Evolutionary conservation across 2,329 filamentous ascomycete species (phyloP), one percentile per base, ranked within the genome.

Genomic region (Zasmidium citrigriseum): DNA sequence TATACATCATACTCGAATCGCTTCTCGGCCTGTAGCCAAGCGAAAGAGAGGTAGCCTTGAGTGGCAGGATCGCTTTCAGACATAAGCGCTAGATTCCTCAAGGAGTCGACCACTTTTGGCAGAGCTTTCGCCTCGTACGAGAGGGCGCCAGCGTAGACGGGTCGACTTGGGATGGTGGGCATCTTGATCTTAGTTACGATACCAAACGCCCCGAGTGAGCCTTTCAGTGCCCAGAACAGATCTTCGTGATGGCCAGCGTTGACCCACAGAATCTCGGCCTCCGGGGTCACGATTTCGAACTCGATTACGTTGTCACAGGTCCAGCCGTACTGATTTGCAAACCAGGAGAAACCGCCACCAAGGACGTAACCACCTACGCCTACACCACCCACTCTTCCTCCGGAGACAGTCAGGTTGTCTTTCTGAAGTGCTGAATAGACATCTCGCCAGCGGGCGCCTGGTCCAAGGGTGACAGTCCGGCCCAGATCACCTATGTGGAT

Each of bases 291-390:
- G 5, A 71, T 57, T 48, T 67, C 61, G 20, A 64, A 62, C 24
- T 67, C 63, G 5, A 62, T 10, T 4, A 65, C 62, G 24, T 46
- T 61, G 24, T 69, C 82, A 54, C 77, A 78, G 20, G 76, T 79
- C 73, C 80, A 83, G 16, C 83, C 84, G 59, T 76, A 67, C 1
- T 69, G 68, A 0, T 75, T 74, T 1, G 77, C 73, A 62, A 81
- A 79, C 70, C 75, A 83, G 1, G 78, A 80, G 24, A 82, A 77
- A 5, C 82, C 82, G 21, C 68, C 68, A 9, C 79, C 79, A 0
- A 81, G 74, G 3, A 77, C 64, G 23, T 80, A 70, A 1, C 80
- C 80, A 3, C 75, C 72, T 1, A 82, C 78, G 14, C 78, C 78
- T 7, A 80, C 76, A 14, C 72, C 66, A 0, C 75, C 69, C 14